Base-by-base conservation (phyloP, 2,329 filamentous ascomycete genomes). In the Chalaropsis ovoidea region DNA sequence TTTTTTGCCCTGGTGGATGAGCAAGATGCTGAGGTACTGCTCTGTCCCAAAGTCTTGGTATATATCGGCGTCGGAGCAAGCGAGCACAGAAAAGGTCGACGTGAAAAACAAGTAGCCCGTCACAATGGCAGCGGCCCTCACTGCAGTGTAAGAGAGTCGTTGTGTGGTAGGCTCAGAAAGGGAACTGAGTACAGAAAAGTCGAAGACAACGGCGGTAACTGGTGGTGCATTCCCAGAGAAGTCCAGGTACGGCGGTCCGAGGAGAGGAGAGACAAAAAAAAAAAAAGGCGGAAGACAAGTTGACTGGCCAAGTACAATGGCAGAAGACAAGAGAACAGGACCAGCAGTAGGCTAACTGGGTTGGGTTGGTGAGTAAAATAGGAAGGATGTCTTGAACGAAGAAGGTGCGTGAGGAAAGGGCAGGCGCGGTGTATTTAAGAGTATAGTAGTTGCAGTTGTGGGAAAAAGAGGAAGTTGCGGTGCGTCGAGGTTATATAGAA, bases 111-210 rank as follows among this genome's bases (percentile, higher is more conserved):
- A n/a, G n/a, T n/a, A n/a, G n/a, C n/a, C n/a, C n/a, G n/a, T 31
- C 31, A 6, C 8, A 39, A 39, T 39, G 5, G 35, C 35, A 39
- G 5, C 35, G 8, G 35, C 52, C 5, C 17, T 58, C 52, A 58
- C 52, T 58, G 52, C 24, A 58, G 31, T 58, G 52, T 58, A 39
- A 58, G 52, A 58, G 52, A 58, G 52, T 58, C 52, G 52, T 58
- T 58, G 24, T 58, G 27, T 35, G 52, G 52, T 35, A 35, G 52
- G 52, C 52, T 58, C 52, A 58, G 52, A 31, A 17, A 35, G 27
- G 52, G 52, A 35, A 58, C 52, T 39, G 27, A 58, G 52, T 58
- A 35, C 52, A 58, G 24, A 15, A 35, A 35, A 31, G 52, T 58
- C 52, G 52, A 58, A 58, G 52, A 35, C 52, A 58, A 19, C 27